Percentiles rank a stretch among this genome's conserved stretches.
These are phyloP conservation scores for Neurospora pannonica DNA, from an alignment of 495 filamentous ascomycete species.

Conservation along the genomic window DNA sequence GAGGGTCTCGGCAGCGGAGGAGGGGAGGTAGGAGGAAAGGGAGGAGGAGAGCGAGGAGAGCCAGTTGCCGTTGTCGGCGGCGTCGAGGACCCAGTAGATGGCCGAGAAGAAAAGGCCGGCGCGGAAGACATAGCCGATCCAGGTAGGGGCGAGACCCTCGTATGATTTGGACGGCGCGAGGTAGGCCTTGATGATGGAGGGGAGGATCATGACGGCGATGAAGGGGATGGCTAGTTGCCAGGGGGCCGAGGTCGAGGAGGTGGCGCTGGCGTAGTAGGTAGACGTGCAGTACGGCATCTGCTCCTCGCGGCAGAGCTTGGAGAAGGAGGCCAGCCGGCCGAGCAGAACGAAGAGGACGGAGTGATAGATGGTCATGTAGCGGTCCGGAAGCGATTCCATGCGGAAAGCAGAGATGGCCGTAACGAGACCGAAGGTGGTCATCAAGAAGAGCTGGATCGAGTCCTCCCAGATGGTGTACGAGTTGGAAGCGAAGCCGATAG, in stretches of 20 bases:
- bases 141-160: slow-evolving; percentile 70
- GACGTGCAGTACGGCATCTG: slow-evolving; percentile 96
- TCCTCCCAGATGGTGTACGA: slow-evolving; percentile 99
- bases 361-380: slow-evolving; percentile 69
- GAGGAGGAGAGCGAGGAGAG: slow-evolving; percentile 41
- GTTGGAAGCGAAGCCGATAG: slow-evolving; percentile 87
- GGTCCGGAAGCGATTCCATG: slow-evolving; percentile 49
- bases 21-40: slow-evolving; percentile 71
- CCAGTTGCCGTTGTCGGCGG: slow-evolving; percentile 86
- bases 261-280: slow-evolving; percentile 88
- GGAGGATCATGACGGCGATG: slow-evolving; percentile 60
- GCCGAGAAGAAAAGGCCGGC: slow-evolving; percentile 65
- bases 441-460: slow-evolving; percentile 83
- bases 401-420: slow-evolving; percentile 66
- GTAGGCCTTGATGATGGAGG: slow-evolving; percentile 67
- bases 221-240: slow-evolving; percentile 86
- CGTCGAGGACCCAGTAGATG: slow-evolving; percentile 81
- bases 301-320: slow-evolving; percentile 91
- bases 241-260: slow-evolving; percentile 82
- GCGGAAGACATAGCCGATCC: slow-evolving; percentile 76
- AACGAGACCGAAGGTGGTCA: slow-evolving; percentile 73
- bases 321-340: slow-evolving; percentile 76
- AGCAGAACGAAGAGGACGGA: slow-evolving; percentile 74
- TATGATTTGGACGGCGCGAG: slow-evolving; percentile 71
- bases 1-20: slow-evolving; percentile 83